These are phyloP conservation scores for Populus hybrid DNA, from an alignment of 441 rosid genomes.

Conservation along the genomic window DNA sequence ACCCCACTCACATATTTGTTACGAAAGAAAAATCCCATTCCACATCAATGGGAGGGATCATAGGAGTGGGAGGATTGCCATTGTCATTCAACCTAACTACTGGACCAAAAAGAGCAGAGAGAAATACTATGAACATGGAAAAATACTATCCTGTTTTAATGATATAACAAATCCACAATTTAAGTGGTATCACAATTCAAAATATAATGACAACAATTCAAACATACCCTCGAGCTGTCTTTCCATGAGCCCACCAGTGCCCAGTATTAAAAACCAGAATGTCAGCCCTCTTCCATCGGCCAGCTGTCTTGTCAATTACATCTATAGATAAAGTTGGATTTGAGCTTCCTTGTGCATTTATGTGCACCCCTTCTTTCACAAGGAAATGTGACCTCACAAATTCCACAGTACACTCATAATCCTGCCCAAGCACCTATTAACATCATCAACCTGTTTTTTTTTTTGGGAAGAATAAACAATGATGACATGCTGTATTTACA, in stretches of 20 bases:
- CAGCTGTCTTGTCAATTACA: conserved; percentile 65
- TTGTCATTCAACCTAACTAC: background rate
- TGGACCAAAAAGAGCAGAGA: background rate
- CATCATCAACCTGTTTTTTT: background rate
- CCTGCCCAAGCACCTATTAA: conserved; percentile 40
- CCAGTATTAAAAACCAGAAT: conserved; percentile 89
- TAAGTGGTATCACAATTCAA: background rate
- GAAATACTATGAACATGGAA: background rate
- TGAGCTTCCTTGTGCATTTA: conserved; percentile 66
- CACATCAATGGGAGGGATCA: background rate
- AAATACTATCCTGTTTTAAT: background rate
- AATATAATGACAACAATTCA: background rate
- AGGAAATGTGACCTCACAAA: conserved; percentile 96
- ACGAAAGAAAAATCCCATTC: background rate
- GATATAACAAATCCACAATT: conserved; percentile 2
- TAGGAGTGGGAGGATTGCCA: background rate
- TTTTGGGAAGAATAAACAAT: background rate
- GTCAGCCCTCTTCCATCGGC: conserved; percentile 72
- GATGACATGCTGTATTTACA: background rate
- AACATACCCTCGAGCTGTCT: conserved; percentile 82
- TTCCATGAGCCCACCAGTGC: conserved; percentile 98
- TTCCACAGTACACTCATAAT: conserved; percentile 73
- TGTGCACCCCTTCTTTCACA: conserved; percentile 78
- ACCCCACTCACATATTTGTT: background rate
- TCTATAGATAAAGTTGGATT: conserved; percentile 84